Conservation (phyloP, 352 stramenopile species). For the Thalassiosira mediterranea region DNA sequence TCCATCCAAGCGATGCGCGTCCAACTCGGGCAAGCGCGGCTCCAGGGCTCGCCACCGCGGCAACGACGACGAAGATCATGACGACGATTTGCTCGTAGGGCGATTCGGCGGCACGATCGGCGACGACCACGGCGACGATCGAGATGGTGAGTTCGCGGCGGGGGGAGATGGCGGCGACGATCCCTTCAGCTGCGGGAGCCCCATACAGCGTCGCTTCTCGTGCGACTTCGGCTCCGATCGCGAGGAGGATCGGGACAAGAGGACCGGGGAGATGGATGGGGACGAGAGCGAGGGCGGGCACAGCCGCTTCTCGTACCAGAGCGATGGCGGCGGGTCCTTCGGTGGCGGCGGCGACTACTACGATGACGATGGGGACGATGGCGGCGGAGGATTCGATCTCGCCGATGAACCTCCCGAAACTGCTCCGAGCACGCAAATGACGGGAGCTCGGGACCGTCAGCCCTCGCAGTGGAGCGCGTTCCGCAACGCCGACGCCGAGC, state of each 20-base stretch:
- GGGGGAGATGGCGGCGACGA: conserved; percentile 7
- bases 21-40: conserved; percentile 39
- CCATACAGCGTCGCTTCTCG: conserved; percentile 27
- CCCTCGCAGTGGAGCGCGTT: conserved; percentile 49
- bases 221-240: conserved; percentile 16
- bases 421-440: too few species aligned
- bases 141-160: conserved; percentile 1
- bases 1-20: conserved; percentile 30
- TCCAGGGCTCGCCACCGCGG: conserved; percentile 17
- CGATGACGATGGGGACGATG: neutral
- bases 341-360: neutral
- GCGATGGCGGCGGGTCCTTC: neutral
- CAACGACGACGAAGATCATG: neutral
- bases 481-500: conserved; percentile 28
- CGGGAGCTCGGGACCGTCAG: too few species aligned
- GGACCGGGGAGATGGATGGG: neutral
- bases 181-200: conserved; percentile 30
- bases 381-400: too few species aligned
- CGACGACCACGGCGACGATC: neutral
- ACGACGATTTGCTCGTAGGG: neutral
- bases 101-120: conserved; percentile 3
- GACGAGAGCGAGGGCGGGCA: neutral
- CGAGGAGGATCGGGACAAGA: neutral
- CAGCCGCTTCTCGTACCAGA: too few species aligned
- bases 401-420: too few species aligned